Evolutionary conservation across 192 early-diverging fungal species (phyloP).

Genomic region (Chytriomyces hyalinus): DNA sequence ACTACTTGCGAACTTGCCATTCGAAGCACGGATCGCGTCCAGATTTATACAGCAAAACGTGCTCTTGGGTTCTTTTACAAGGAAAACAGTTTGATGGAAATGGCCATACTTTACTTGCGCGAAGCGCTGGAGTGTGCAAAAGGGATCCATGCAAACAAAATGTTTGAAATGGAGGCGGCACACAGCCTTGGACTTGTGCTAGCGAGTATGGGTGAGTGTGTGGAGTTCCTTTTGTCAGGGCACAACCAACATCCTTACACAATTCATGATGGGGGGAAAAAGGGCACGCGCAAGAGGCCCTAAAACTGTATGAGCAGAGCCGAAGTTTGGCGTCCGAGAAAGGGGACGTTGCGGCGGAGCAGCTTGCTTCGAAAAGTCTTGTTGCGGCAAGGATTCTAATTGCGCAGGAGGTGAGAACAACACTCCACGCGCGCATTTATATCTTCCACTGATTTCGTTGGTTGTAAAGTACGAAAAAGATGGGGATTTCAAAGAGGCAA

Average conservation of each 20-base stretch:
- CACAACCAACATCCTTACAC: neutral
- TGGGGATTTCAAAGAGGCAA: constrained; percentile 40
- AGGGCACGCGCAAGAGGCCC: constrained; percentile 46
- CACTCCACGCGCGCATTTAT: neutral
- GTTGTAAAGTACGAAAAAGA: constrained; percentile 27
- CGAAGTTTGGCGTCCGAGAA: constrained; percentile 35
- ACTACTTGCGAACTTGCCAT: constrained; percentile 42
- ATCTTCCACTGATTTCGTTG: neutral
- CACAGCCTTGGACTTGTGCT: constrained; percentile 43
- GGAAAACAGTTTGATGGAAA: constrained; percentile 9
- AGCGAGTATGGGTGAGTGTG: constrained; percentile 28
- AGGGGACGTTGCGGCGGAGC: constrained; percentile 34
- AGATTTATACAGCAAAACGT: constrained; percentile 46
- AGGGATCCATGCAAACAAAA: constrained; percentile 32
- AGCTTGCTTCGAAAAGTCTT: constrained; percentile 35
- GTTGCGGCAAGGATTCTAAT: constrained; percentile 46
- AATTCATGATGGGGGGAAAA: neutral
- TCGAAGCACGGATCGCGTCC: constrained; percentile 22
- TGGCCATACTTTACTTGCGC: constrained; percentile 38
- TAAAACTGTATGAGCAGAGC: constrained; percentile 46
- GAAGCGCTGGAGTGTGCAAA: constrained; percentile 43
- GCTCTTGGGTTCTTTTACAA: constrained; percentile 48
- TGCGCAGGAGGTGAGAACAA: constrained; percentile 42
- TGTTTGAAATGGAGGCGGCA: constrained; percentile 48
- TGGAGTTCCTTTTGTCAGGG: neutral